phyloP scores from a whole-genome alignment of 2,329 filamentous ascomycete species.

The Aspergillus alliaceus region DNA sequence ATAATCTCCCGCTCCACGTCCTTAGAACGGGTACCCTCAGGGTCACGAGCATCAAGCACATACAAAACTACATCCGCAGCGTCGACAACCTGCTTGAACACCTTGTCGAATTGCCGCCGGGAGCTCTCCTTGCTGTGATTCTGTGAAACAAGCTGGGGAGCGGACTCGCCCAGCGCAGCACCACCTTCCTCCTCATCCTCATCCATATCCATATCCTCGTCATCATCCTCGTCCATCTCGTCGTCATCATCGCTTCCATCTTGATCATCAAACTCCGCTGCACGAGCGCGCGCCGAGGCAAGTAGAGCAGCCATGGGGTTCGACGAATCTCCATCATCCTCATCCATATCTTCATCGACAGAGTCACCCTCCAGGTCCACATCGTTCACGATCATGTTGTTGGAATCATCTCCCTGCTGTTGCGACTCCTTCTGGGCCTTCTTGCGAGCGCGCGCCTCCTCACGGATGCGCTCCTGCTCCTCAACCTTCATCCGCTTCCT shows the following conservation, averaged over 20 bases:
- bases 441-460: constrained; percentile 56
- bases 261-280: constrained; percentile 36
- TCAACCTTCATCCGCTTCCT: constrained; percentile 77
- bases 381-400: constrained; percentile 47
- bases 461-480: constrained; percentile 68
- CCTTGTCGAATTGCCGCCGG: constrained; percentile 87
- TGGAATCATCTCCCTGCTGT: constrained; percentile 37
- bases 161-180: constrained; percentile 49
- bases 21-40: constrained; percentile 83
- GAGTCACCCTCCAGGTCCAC: constrained; percentile 51
- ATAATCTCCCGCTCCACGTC: constrained; percentile 89
- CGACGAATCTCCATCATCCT: constrained; percentile 48
- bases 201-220: constrained; percentile 59
- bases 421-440: constrained; percentile 38
- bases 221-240: constrained; percentile 49
- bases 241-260: constrained; percentile 44
- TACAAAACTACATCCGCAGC: constrained; percentile 89
- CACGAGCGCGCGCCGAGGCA: constrained; percentile 42
- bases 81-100: constrained; percentile 91
- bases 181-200: constrained; percentile 56
- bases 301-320: constrained; percentile 48
- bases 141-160: constrained; percentile 47
- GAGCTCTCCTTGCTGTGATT: constrained; percentile 59
- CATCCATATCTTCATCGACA: constrained; percentile 50
- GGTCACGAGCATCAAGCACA: constrained; percentile 88